These are phyloP conservation scores for Linum tenue DNA, from an alignment of 345 rosid genomes.

Conservation along the genomic window DNA sequence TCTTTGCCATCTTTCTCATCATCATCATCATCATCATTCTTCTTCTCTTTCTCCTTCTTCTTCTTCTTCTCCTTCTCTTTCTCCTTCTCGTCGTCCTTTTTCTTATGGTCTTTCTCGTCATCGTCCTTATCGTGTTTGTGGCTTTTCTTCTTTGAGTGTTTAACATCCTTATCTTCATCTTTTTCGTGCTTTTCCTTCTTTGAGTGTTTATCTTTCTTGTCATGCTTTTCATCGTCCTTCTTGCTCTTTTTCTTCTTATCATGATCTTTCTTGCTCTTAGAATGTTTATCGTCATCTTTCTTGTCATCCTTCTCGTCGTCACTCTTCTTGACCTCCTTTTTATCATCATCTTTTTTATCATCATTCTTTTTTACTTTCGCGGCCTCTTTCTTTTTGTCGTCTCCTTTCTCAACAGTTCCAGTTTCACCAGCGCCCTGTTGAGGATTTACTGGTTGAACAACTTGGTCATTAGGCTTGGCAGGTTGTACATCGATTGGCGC, in stretches of 20 bases:
- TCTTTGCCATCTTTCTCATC: background rate
- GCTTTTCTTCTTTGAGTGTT: background rate
- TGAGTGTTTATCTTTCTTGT: background rate
- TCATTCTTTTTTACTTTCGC: background rate
- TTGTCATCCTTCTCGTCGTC: background rate
- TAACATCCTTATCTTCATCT: background rate
- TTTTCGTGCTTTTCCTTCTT: background rate
- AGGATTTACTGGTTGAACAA: background rate
- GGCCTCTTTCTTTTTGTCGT: background rate
- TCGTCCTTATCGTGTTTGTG: background rate
- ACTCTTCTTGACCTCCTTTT: background rate
- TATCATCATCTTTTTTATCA: background rate
- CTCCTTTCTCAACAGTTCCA: background rate
- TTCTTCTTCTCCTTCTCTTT: background rate
- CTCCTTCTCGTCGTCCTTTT: background rate
- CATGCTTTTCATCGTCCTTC: background rate
- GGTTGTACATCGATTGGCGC: background rate
- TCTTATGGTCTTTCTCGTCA: background rate
- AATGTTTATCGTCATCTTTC: background rate
- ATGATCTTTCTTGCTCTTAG: background rate
- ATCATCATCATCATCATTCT: background rate
- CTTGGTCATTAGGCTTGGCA: background rate
- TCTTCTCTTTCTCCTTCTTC: background rate
- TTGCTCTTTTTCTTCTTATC: background rate
- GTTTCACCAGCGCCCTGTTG: background rate